phyloP scores from a whole-genome alignment of 805 yeast species.

The Kazachstania bromeliacearum region DNA sequence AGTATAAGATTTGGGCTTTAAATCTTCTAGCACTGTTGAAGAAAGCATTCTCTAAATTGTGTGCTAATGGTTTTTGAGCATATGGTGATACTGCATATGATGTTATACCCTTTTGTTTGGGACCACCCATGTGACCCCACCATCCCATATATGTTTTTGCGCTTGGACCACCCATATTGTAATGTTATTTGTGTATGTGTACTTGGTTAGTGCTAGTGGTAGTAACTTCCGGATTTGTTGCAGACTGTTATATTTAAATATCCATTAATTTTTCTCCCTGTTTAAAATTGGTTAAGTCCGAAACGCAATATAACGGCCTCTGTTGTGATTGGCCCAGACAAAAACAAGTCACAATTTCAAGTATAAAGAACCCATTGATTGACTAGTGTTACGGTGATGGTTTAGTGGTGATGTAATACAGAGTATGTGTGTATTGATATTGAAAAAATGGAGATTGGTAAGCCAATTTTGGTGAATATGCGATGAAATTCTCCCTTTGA shows the following conservation, averaged over 20 bases:
- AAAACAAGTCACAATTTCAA: too few species aligned
- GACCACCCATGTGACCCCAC: slow-evolving; percentile 92
- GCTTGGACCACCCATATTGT: slow-evolving; percentile 58
- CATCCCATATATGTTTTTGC: slow-evolving; percentile 85
- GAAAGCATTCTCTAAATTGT: slow-evolving; percentile 72
- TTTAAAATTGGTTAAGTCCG: not conserved
- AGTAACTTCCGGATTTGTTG: too few species aligned
- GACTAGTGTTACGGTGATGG: too few species aligned
- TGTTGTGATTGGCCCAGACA: too few species aligned
- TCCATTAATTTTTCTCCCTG: not conserved
- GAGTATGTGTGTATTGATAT: too few species aligned
- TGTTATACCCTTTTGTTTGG: slow-evolving; percentile 77
- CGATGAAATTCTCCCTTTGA: too few species aligned
- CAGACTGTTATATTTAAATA: too few species aligned
- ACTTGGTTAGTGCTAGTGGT: not conserved
- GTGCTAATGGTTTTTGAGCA: slow-evolving; percentile 88
- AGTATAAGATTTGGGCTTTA: slow-evolving; percentile 70
- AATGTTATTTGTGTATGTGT: slow-evolving; percentile 1
- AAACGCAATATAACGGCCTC: too few species aligned
- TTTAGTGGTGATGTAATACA: too few species aligned
- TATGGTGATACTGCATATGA: slow-evolving; percentile 87
- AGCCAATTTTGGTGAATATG: too few species aligned
- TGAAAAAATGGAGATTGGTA: too few species aligned
- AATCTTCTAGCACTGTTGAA: slow-evolving; percentile 94
- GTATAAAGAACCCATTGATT: too few species aligned